Base-by-base conservation (phyloP, 371 early-diverging fungal genomes). In the Syncephalastrum racemosum region DNA sequence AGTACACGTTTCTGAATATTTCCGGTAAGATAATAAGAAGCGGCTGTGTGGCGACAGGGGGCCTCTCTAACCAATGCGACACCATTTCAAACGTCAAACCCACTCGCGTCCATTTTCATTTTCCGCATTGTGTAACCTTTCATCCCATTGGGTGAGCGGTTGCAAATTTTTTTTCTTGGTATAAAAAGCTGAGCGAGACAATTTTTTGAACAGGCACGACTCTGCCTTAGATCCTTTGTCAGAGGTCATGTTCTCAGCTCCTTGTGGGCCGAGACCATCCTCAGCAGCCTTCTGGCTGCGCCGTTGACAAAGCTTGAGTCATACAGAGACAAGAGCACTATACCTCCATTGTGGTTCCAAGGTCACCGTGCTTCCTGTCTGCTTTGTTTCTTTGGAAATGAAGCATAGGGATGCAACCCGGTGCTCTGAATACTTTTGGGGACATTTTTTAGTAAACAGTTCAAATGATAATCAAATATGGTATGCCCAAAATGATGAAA, bases 181-280 rank as follows among this genome's bases (percentile, higher is more conserved):
- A 31, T 31, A 31, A 31, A 31, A 31, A 8, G 36, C 6, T 10
- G 36, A 12, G 36, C 36, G 10, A 31, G 36, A 8, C 10, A 7
- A 16, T n/a, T 39, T 22, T 53, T 46, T 54, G 53, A 44, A 61
- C 36, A 27, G 46, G 50, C 54, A 46, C 53, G 70, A 67, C 65
- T 73, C 64, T 73, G 70, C 73, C 73, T 73, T 73, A 73, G 73
- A 73, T 73, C 73, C 73, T 73, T 69, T 73, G 70, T 69, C 73
- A 73, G 57, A 58, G 36, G 36, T 31, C 6, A 31, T 31, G 36
- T 31, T 10, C 10, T 31, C 2, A 5, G 10, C 36, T 31, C 36
- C 36, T 31, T 31, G 36, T 31, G 36, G 36, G 36, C 12, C 12
- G 36, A 31, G 36, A 8, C 8, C 36, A 59, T 49, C 53, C 59